Conservation (phyloP, 805 yeast species). For the Cyberlindnera galapagoensis region DNA sequence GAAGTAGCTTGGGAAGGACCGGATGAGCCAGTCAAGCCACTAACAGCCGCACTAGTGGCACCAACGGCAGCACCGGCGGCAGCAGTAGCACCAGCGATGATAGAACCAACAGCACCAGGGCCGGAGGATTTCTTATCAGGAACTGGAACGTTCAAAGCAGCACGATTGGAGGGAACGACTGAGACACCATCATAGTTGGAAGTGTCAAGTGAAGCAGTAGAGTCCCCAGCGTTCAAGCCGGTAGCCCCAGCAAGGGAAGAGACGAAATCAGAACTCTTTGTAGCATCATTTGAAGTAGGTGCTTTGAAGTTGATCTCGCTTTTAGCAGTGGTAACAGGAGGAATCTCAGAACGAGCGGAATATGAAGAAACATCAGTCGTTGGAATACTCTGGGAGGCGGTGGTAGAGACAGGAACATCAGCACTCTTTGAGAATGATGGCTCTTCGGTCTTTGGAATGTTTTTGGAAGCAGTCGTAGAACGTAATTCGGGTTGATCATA, state of each 20-base stretch:
- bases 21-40: slow-evolving; percentile 1
- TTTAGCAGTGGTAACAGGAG: too few relatives aligned
- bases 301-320: too few relatives aligned
- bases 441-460: slow-evolving; percentile 11
- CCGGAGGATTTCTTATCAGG: too few relatives aligned
- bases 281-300: too few relatives aligned
- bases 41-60: slow-evolving; percentile 2
- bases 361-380: not conserved
- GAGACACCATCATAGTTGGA: too few relatives aligned
- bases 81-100: slow-evolving; percentile 1
- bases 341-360: not conserved
- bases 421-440: slow-evolving; percentile 6
- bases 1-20: too few relatives aligned
- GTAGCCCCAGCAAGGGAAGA: too few relatives aligned
- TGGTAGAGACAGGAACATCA: slow-evolving; percentile 6
- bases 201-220: too few relatives aligned
- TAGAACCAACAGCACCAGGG: not conserved
- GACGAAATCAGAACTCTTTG: too few relatives aligned
- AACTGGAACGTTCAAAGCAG: too few relatives aligned
- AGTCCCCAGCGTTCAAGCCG: too few relatives aligned
- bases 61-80: slow-evolving; percentile 2
- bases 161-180: too few relatives aligned
- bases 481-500: slow-evolving; percentile 7
- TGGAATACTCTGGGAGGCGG: not conserved
- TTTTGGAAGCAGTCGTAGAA: slow-evolving; percentile 18